Conservation (phyloP, 2,329 filamentous ascomycete genomes). For the Mollisiaceae sp. region DNA sequence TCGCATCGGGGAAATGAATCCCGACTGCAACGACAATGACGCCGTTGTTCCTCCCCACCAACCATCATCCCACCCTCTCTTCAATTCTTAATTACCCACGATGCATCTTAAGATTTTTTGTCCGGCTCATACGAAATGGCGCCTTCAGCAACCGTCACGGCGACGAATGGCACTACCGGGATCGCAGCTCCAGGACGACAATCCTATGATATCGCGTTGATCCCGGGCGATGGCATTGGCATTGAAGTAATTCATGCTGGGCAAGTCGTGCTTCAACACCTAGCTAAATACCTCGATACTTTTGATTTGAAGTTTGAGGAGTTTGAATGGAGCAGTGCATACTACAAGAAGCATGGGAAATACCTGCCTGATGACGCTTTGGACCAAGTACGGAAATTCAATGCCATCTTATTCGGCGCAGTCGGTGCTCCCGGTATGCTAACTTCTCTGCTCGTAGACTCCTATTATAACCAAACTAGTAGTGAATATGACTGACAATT, state of each 20-base stretch:
- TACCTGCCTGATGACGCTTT: constrained; percentile 65
- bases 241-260: constrained; percentile 65
- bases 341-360: constrained; percentile 61
- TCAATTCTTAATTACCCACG: neutral
- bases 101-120: constrained; percentile 12
- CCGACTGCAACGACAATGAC: neutral
- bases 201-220: constrained; percentile 59
- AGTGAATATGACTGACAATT: neutral
- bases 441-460: neutral
- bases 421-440: constrained; percentile 59
- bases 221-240: constrained; percentile 68
- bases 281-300: constrained; percentile 55
- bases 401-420: constrained; percentile 65
- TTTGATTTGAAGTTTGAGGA: constrained; percentile 66
- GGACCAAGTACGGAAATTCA: constrained; percentile 57
- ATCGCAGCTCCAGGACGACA: constrained; percentile 11
- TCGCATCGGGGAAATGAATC: neutral
- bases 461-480: neutral
- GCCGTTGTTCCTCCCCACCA: neutral
- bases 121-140: constrained; percentile 8
- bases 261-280: constrained; percentile 62
- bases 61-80: neutral
- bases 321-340: constrained; percentile 64
- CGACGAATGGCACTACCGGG: constrained; percentile 6
- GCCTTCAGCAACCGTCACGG: constrained; percentile 1